Percentiles rank a stretch among this genome's conserved stretches.
phyloP scores from a whole-genome alignment of 306 rosid species.

The Pterocarpus santalinus region DNA sequence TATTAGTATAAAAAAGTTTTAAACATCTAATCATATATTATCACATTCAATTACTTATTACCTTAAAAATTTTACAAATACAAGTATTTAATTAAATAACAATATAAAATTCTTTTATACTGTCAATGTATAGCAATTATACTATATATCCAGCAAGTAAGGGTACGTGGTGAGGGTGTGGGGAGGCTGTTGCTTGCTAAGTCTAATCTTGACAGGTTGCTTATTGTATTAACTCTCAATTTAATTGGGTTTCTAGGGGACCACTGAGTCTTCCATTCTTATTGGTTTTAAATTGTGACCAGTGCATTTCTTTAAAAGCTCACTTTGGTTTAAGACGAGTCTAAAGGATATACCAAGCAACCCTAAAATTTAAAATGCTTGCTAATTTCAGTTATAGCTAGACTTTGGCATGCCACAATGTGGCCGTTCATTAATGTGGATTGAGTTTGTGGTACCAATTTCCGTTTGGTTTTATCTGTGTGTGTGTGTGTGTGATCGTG shows the following conservation, averaged over 20 bases:
- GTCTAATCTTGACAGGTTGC: slow-evolving; percentile 60
- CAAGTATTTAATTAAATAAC: no score
- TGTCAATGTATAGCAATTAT: no score
- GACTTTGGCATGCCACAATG: background rate
- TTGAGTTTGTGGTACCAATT: slow-evolving; percentile 10
- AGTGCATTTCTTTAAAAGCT: slow-evolving; percentile 45
- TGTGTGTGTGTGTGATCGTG: background rate
- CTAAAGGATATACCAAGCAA: slow-evolving; percentile 2
- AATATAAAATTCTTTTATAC: no score
- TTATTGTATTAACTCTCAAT: slow-evolving; percentile 56
- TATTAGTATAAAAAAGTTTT: no score
- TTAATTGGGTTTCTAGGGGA: slow-evolving; percentile 55
- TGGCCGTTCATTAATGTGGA: slow-evolving; percentile 17
- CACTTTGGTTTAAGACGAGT: slow-evolving; percentile 35
- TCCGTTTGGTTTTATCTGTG: background rate
- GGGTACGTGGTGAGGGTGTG: slow-evolving; percentile 15
- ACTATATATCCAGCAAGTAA: background rate
- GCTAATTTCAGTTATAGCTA: slow-evolving; percentile 22
- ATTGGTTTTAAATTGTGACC: slow-evolving; percentile 44
- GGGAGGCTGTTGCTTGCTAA: slow-evolving; percentile 35
- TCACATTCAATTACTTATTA: no score
- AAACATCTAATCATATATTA: no score
- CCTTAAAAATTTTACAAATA: no score
- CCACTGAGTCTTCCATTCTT: slow-evolving; percentile 50
- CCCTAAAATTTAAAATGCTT: slow-evolving; percentile 22